Evolutionary conservation across 176 grass and related monocot genomes (phyloP).

Genomic region (Leersia perrieri): DNA sequence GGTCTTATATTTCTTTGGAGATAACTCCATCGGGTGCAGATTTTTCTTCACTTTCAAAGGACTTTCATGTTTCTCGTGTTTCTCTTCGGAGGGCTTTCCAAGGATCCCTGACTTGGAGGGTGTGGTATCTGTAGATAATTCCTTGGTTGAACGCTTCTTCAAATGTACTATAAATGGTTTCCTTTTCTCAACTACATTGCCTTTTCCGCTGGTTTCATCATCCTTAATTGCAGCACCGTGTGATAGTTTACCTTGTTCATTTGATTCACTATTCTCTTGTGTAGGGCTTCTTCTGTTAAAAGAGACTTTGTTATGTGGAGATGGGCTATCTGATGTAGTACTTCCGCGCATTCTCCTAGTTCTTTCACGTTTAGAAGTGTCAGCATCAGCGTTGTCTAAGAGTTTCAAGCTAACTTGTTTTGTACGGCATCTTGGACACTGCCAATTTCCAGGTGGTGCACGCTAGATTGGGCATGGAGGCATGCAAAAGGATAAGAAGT

Average conservation of each 20-base stretch:
- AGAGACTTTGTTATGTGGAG: conserved; percentile 46
- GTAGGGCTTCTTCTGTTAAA: conserved; percentile 39
- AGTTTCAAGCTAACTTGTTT: conserved; percentile 66
- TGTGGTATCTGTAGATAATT: conserved; percentile 40
- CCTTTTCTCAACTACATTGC: conserved; percentile 47
- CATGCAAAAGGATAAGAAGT: conserved; percentile 22
- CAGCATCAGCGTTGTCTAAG: conserved; percentile 41
- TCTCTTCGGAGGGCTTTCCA: conserved; percentile 51
- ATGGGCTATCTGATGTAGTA: conserved; percentile 41
- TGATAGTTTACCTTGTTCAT: conserved; percentile 50
- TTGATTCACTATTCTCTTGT: conserved; percentile 50
- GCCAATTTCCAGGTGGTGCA: conserved; percentile 78
- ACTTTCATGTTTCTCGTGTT: conserved; percentile 42
- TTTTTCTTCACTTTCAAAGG: conserved; percentile 54
- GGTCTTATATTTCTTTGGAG: conserved; percentile 59
- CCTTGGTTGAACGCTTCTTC: conserved; percentile 47
- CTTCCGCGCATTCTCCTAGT: conserved; percentile 51
- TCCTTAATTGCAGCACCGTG: conserved; percentile 27
- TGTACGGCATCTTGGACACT: conserved; percentile 64
- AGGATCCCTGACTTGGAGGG: conserved; percentile 32
- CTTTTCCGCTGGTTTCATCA: conserved; percentile 29
- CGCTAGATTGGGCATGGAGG: conserved; percentile 45
- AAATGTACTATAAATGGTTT: conserved; percentile 42
- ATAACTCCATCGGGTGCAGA: conserved; percentile 20
- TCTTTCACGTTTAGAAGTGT: conserved; percentile 67